These are phyloP conservation scores for Eugenia klotzschiana DNA, from an alignment of 441 rosid species.

Conservation along the genomic window DNA sequence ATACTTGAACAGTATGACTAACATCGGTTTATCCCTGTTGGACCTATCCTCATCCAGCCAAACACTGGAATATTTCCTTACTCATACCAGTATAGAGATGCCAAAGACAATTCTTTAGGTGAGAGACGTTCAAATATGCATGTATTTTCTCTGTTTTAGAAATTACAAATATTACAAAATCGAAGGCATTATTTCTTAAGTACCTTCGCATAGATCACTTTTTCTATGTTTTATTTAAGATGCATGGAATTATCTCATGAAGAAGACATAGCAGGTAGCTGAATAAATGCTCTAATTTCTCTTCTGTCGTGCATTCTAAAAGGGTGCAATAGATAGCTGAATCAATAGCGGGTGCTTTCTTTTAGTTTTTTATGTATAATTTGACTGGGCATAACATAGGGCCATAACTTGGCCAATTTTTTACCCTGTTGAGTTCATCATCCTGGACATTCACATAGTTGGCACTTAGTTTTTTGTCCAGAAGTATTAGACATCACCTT, in stretches of 20 bases:
- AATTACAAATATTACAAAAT: not conserved
- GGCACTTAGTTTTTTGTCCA: not conserved
- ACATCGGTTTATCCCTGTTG: not conserved
- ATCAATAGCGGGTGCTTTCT: not conserved
- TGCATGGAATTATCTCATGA: not conserved
- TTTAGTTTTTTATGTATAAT: not conserved
- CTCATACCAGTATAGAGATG: slow-evolving; percentile 22
- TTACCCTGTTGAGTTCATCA: not conserved
- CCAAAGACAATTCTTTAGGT: slow-evolving; percentile 40
- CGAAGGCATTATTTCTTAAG: not conserved
- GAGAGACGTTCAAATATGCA: slow-evolving; percentile 1
- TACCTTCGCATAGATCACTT: not conserved
- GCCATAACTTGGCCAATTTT: not conserved
- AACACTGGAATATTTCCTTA: slow-evolving; percentile 45
- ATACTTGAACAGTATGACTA: not conserved
- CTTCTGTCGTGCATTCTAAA: not conserved
- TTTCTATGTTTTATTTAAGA: not conserved
- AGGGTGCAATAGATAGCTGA: not conserved
- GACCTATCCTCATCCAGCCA: slow-evolving; percentile 20
- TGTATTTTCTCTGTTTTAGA: not conserved
- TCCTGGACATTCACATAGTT: not conserved
- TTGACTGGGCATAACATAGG: not conserved
- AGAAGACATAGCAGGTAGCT: not conserved
- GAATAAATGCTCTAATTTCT: not conserved
- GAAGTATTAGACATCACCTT: not conserved